Evolutionary conservation across 192 early-diverging fungal species (phyloP), one percentile per base, ranked within the genome.

Genomic region (Podila horticola): DNA sequence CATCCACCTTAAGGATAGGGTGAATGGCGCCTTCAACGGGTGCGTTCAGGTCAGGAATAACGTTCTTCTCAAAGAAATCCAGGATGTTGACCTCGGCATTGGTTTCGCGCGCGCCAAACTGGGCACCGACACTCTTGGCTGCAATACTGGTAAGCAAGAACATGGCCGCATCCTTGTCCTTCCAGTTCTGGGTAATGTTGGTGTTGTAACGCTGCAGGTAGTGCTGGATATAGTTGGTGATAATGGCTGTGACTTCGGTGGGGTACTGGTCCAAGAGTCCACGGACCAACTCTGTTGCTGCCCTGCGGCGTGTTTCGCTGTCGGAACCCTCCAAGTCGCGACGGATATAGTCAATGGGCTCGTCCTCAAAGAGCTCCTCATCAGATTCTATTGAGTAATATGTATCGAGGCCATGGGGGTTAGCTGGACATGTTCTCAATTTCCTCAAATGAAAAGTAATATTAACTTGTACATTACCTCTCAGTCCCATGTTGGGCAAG

Each of bases 321-420:
- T 97, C 96, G 20, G 92, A 92, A 34, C 96, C 96, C 76, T 98
- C 97, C 12, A 98, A 68, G 84, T 98, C 97, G 58, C 94, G 86
- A 49, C 96, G 86, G 75, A 98, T 94, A 75, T 93, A 98, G 65
- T 97, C 97, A 76, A 98, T 93, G 30, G 96, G 96, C 64, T 98
- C 97, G 72, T 98, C 97, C 71, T 98, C 94, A 85, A 98, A 98
- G 72, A 97, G 83, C 74, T 98, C 97, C 84, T 96, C 95, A 71
- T 99, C 98, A 30, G 86, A 83, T 62, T 90, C 92, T 84, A 69
- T 49, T 19, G 3, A 20, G 29, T 8, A 4, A 51, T 4, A 24
- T 2, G 38, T 9, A 19, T 68, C 41, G 13, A 66, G 28, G 52
- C 15, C 33, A 13, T 45, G 11, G 41, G 0, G 5, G 41, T 64